A percentile compares a stretch with the other conserved stretches of the same genome.
phyloP scores from a whole-genome alignment of 495 filamentous ascomycete species.

The Penicillium herquei region DNA sequence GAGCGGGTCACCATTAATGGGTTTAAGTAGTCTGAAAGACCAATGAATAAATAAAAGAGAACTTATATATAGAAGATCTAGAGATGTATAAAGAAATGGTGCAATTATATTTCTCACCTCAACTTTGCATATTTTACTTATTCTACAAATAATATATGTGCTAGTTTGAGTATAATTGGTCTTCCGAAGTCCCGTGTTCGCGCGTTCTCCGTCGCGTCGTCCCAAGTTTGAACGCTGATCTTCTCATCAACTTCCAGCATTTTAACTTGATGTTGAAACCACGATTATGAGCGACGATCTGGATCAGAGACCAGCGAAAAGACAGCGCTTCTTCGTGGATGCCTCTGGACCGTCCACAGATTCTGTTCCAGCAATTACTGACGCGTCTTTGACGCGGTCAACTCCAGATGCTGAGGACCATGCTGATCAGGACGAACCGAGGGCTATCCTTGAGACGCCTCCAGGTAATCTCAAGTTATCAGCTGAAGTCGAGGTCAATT shows the following conservation, averaged over 20 bases:
- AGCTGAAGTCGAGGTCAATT: no score
- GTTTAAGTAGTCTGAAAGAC: neutral
- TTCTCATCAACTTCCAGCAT: neutral
- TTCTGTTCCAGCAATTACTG: neutral
- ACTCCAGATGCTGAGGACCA: constrained; percentile 2
- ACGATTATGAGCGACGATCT: constrained; percentile 27
- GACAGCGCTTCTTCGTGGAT: constrained; percentile 77
- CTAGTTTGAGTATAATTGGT: no score
- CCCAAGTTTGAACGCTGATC: constrained; percentile 13
- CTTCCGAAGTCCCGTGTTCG: constrained; percentile 5
- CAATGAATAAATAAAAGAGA: neutral
- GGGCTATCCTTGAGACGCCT: constrained; percentile 1
- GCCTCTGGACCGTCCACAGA: constrained; percentile 1
- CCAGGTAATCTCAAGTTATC: neutral
- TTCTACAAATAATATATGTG: no score
- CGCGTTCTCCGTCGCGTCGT: constrained; percentile 43
- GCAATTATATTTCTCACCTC: no score
- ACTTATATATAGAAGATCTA: neutral
- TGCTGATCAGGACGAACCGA: neutral
- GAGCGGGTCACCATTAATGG: neutral
- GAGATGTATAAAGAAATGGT: neutral
- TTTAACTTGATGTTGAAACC: constrained; percentile 8
- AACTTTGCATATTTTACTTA: no score
- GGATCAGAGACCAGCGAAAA: constrained; percentile 66
- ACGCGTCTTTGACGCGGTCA: constrained; percentile 25